Evolutionary conservation across 306 rosid genomes (phyloP).

Genomic region (Geum urbanum): DNA sequence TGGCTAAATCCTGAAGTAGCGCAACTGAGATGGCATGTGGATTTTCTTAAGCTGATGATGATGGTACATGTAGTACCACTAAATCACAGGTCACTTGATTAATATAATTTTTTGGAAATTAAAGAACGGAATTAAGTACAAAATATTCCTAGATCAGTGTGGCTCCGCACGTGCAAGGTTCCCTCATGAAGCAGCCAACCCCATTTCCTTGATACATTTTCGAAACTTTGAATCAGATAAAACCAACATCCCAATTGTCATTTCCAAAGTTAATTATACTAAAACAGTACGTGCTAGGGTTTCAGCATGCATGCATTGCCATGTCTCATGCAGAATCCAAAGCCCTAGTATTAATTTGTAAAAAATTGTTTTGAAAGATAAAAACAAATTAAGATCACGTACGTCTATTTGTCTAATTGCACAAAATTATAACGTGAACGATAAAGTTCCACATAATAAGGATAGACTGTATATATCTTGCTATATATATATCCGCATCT

Average conservation of each 20-base stretch:
- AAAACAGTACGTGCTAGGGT: neutral
- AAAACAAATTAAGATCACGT: neutral
- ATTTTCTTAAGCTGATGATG: neutral
- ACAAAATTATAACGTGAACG: neutral
- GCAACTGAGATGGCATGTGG: conserved; percentile 11
- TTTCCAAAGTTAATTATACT: neutral
- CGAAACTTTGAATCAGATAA: neutral
- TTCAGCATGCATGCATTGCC: conserved; percentile 8
- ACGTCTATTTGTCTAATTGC: conserved; percentile 15
- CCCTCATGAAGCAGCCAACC: conserved; percentile 1
- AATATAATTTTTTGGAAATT: no score
- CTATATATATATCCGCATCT: neutral
- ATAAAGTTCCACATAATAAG: neutral
- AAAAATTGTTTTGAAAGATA: neutral
- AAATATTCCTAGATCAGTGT: neutral
- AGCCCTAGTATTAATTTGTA: conserved; percentile 8
- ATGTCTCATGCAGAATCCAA: conserved; percentile 28
- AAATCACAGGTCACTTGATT: no score
- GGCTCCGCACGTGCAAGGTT: conserved; percentile 27
- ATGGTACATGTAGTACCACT: neutral
- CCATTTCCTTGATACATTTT: conserved; percentile 2
- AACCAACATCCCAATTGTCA: neutral
- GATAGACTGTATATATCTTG: neutral
- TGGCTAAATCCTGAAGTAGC: neutral
- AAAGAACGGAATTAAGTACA: neutral